Base-by-base conservation (phyloP, 306 rosid species). In the Rosa multiflora region DNA sequence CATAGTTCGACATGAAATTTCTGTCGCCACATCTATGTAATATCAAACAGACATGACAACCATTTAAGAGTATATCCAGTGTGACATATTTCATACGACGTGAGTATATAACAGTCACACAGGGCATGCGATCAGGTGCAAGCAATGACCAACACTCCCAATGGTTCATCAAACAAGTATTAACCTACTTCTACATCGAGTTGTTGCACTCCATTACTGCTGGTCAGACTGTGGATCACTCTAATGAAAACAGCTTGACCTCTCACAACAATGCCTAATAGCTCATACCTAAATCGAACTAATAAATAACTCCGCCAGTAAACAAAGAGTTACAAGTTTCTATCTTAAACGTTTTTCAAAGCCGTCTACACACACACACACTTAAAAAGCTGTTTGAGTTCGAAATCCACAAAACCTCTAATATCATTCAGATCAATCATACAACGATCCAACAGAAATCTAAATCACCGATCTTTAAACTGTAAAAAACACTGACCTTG, bases 401-500 rank as follows among this genome's bases (percentile, higher is more conserved):
- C 2, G 4, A 18, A 3, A 26, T 26, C n/a, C 44, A 75, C 14
- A 40, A 35, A 64, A n/a, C 17, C 14, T 10, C 23, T 39, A 40
- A 21, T 13, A 39, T 18, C 18, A 61, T 46, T 61, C 56, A 59
- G 78, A 75, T 26, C 78, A 67, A 44, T 61, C 62, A 35, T 4
- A 42, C 0, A 11, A 21, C 3, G 42, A 70, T 73, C 76, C n/a
- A 80, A 40, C 29, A 35, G 44, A 73, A 52, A 23, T 10, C 8
- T 0, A 1, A 66, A 0, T 61, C 21, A 67, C 20, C 49, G 49
- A 67, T 64, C 21, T 18, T 12, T 2, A 10, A 66, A 80, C 43
- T 0, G 32, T 72, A 14, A 42, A 14, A 73, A 76, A 37, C 11
- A 67, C 46, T 21, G 52, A 94, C 98, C 98, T 51, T 82, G 55